Evolutionary conservation across 768 basidiomycete genomes (phyloP).

Genomic region (Sarcomyxa edulis): DNA sequence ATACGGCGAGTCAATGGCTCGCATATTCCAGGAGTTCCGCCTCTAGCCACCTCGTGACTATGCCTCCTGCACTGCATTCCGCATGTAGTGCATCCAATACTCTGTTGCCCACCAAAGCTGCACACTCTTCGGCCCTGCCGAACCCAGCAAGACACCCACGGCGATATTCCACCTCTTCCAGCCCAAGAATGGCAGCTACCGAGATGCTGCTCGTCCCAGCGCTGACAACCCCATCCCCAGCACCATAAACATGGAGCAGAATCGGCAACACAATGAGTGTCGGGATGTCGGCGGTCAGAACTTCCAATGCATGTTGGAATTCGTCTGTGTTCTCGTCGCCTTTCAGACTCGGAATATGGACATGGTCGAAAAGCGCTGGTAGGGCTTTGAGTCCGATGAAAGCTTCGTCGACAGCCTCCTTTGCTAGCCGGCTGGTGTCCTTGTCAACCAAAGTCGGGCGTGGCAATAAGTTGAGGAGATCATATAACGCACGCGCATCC

Average conservation of each 20-base stretch:
- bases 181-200: constrained; percentile 50
- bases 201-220: too few relatives aligned
- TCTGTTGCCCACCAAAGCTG: constrained; percentile 49
- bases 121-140: constrained; percentile 72
- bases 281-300: constrained; percentile 59
- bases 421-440: constrained; percentile 49
- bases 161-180: constrained; percentile 62
- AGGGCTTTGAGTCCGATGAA: constrained; percentile 60
- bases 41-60: constrained; percentile 47
- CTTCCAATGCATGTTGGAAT: constrained; percentile 39
- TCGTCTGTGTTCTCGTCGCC: constrained; percentile 16
- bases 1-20: too few relatives aligned
- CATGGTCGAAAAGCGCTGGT: constrained; percentile 49
- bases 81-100: constrained; percentile 45
- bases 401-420: constrained; percentile 79
- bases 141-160: constrained; percentile 69
- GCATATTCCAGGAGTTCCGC: too few relatives aligned
- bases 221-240: constrained; percentile 3
- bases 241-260: constrained; percentile 45
- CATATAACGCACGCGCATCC: constrained; percentile 60
- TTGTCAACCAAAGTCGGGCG: constrained; percentile 50
- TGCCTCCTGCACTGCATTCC: constrained; percentile 18
- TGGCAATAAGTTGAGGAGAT: constrained; percentile 56
- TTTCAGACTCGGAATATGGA: constrained; percentile 17
- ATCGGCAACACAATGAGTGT: constrained; percentile 72